phyloP scores from a whole-genome alignment of 2,329 filamentous ascomycete species.

The Cryphonectria naterciae region DNA sequence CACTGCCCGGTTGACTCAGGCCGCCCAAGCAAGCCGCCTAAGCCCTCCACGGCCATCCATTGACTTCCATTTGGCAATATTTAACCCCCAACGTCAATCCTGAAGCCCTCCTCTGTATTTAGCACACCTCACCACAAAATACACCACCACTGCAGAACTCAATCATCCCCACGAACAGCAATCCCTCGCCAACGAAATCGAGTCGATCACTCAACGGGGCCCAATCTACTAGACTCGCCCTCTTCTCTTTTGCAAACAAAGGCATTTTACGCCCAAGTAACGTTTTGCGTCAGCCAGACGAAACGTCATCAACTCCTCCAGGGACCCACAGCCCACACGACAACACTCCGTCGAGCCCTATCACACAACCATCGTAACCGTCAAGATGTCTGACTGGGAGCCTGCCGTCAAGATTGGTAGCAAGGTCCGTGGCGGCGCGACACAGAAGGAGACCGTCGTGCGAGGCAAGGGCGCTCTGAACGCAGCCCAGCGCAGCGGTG shows the following conservation, averaged over 20 bases:
- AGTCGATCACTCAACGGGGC: background rate
- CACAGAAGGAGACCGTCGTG: slow-evolving; percentile 82
- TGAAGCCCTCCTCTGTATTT: slow-evolving; percentile 7
- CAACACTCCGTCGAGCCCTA: slow-evolving; percentile 15
- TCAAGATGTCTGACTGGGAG: slow-evolving; percentile 82
- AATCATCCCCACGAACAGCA: slow-evolving; percentile 20
- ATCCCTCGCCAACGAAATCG: background rate
- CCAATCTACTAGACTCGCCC: background rate
- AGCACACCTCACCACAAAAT: slow-evolving; percentile 11
- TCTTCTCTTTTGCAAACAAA: background rate
- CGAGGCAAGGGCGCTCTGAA: slow-evolving; percentile 84
- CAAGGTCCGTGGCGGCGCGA: slow-evolving; percentile 71
- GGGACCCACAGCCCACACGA: slow-evolving; percentile 27
- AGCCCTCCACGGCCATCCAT: slow-evolving; percentile 39
- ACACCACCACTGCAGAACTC: slow-evolving; percentile 23
- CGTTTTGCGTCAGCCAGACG: slow-evolving; percentile 29
- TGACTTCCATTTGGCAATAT: slow-evolving; percentile 34
- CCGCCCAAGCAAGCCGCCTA: slow-evolving; percentile 21
- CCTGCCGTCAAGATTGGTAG: slow-evolving; percentile 89
- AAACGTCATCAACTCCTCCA: slow-evolving; percentile 22
- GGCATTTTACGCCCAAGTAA: background rate
- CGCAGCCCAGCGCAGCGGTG: slow-evolving; percentile 81
- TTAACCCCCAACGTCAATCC: slow-evolving; percentile 22
- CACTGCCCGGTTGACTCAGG: slow-evolving; percentile 40
- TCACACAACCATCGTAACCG: slow-evolving; percentile 39